Percentiles rank a stretch among this genome's conserved stretches.
Evolutionary conservation across 2,329 filamentous ascomycete genomes (phyloP).

Genomic region (Colletotrichum orbiculare): DNA sequence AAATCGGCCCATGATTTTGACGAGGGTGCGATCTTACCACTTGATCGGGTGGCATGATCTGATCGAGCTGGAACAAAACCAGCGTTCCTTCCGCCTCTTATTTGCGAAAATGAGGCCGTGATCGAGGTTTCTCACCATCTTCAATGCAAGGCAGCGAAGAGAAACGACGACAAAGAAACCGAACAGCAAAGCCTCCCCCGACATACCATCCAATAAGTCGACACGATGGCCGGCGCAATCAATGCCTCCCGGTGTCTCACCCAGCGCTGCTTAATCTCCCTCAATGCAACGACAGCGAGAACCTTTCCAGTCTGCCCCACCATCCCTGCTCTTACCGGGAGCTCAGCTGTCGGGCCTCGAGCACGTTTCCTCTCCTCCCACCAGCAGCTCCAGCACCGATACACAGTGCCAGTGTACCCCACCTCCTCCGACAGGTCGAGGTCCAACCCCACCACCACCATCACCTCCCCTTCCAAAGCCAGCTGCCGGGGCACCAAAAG

Average conservation of each 20-base stretch:
- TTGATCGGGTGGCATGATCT: conserved; percentile 22
- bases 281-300: conserved; percentile 26
- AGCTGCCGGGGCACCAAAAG: conserved; percentile 35
- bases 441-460: conserved; percentile 42
- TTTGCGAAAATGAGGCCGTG: not conserved
- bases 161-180: no score
- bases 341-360: conserved; percentile 18
- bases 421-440: conserved; percentile 24
- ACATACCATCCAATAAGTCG: not conserved
- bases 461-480: conserved; percentile 40
- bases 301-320: conserved; percentile 32
- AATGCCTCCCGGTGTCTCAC: conserved; percentile 30
- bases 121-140: not conserved
- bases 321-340: conserved; percentile 18
- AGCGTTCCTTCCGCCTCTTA: not conserved
- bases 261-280: conserved; percentile 21
- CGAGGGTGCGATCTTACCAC: no score
- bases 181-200: not conserved
- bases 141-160: not conserved
- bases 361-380: conserved; percentile 32
- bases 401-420: not conserved
- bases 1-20: conserved; percentile 6
- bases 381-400: not conserved
- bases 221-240: conserved; percentile 14
- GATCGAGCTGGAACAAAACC: conserved; percentile 10